These are phyloP conservation scores for Amylocarpus encephaloides DNA, from an alignment of 2,329 filamentous ascomycete genomes.

Conservation along the genomic window DNA sequence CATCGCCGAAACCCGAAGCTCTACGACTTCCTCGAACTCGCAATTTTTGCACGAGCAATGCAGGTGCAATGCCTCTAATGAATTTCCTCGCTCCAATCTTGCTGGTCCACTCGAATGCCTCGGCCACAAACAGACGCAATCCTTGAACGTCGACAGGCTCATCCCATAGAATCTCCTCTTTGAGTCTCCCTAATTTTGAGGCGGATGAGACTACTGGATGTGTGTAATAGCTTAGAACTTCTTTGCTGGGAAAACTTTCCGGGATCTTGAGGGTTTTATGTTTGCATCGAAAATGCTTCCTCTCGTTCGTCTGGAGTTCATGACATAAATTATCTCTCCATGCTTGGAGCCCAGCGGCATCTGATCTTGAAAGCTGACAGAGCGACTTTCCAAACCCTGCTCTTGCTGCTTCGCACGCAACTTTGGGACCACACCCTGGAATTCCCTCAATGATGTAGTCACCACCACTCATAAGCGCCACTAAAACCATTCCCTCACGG, in stretches of 20 bases:
- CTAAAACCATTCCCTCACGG: constrained; percentile 83
- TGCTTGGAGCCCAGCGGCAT: constrained; percentile 50
- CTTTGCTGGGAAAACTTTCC: constrained; percentile 70
- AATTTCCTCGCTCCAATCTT: constrained; percentile 77
- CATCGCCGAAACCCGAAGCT: constrained; percentile 31
- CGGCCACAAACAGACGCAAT: constrained; percentile 66
- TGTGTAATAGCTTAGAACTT: constrained; percentile 80
- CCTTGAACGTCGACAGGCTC: constrained; percentile 56
- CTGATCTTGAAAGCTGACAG: constrained; percentile 56
- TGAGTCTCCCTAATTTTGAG: constrained; percentile 49
- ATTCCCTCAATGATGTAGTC: constrained; percentile 90
- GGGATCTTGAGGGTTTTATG: constrained; percentile 72
- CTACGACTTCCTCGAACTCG: constrained; percentile 36
- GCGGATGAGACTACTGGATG: constrained; percentile 72
- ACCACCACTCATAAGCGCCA: constrained; percentile 90
- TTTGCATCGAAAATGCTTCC: constrained; percentile 68
- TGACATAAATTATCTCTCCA: constrained; percentile 70
- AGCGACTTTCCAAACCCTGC: constrained; percentile 79
- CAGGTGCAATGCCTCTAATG: constrained; percentile 70
- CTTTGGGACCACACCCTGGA: constrained; percentile 77
- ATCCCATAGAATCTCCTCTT: constrained; percentile 52
- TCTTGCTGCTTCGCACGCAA: constrained; percentile 82
- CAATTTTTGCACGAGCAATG: constrained; percentile 60
- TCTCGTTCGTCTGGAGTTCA: constrained; percentile 79
- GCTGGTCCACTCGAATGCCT: constrained; percentile 83